Base-by-base conservation (phyloP, 2,329 filamentous ascomycete genomes). In the Sordariomycetes sp. region DNA sequence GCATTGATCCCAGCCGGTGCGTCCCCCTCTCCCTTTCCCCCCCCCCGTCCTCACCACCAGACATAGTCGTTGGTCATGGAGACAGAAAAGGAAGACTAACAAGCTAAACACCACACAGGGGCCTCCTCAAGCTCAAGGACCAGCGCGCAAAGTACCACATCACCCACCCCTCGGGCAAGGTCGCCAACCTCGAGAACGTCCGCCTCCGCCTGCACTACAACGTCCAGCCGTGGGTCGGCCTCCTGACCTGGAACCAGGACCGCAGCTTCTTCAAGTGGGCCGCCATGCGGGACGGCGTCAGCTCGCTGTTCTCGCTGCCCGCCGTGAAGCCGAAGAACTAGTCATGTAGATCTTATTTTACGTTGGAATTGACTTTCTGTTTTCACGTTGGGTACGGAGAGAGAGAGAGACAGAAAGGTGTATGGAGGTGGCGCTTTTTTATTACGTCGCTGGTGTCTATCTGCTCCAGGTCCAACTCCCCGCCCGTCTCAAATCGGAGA, bases 101-200 rank as follows among this genome's bases (percentile, higher is more conserved):
- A 22, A 28, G n/a, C 34, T 28, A 20, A n/a, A 57, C 43, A 35
- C 4, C 20, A 4, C 20, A 24, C 60, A 85, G 86, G 6, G 93
- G 92, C 34, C 80, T 88, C 57, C 74, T 97, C 46, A 80, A 83
- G 59, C 79, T 97, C 63, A 84, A 85, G 68, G 92, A 92, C 71
- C 90, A 96, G 71, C 88, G 87, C 68, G 89, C 92, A 2, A 99
- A 99, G 74, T 99, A 99, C 78, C 91, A 96, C 70, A 94, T 99
- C 73, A 96, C 92, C 4, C 91, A 97, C 71, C 89, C 93, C 12
- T 82, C 81, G 12, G 89, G 92, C 61, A 86, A 85, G 71, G 79
- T 97, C 63, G 88, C 89, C 53, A 80, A 87, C 67, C 78, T 84
- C 54, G 76, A 80, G 55, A 85, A 94, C 69, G 90, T 93, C 59